Evolutionary conservation across 345 rosid genomes (phyloP).

Genomic region (Diplotaxis tenuifolia): DNA sequence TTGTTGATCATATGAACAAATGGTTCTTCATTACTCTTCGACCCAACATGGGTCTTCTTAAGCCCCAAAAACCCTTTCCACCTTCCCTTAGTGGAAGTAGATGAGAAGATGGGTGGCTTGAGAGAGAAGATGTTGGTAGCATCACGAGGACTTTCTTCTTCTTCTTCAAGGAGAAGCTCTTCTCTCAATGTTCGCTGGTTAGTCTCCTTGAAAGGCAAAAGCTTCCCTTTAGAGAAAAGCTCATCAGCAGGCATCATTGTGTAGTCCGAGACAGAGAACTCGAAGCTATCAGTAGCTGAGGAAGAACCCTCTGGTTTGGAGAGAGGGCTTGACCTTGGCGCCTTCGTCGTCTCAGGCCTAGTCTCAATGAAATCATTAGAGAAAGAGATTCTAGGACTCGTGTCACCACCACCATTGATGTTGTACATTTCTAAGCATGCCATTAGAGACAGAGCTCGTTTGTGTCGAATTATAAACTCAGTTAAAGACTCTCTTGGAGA

Average conservation of each 20-base stretch:
- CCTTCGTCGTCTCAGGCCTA: conserved; percentile 49
- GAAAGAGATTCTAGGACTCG: conserved; percentile 91
- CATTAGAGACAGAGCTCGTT: conserved; percentile 45
- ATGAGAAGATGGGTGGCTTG: conserved; percentile 51
- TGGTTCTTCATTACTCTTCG: conserved; percentile 62
- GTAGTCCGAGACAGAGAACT: conserved; percentile 72
- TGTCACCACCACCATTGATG: conserved; percentile 43
- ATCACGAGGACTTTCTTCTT: conserved; percentile 34
- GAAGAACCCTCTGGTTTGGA: conserved; percentile 31
- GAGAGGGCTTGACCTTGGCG: conserved; percentile 35
- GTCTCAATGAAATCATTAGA: conserved; percentile 76
- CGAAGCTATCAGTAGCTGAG: conserved; percentile 69
- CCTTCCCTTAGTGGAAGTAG: conserved; percentile 44
- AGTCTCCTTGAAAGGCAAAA: conserved; percentile 73
- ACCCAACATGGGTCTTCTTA: conserved; percentile 62
- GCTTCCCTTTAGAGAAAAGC: conserved; percentile 86
- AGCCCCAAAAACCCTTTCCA: conserved; percentile 88
- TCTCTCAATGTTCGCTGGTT: conserved; percentile 80
- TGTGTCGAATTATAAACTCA: conserved; percentile 30
- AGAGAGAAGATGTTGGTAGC: conserved; percentile 40
- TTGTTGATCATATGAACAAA: conserved; percentile 44
- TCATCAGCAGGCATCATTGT: conserved; percentile 98
- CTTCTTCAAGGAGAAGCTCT: conserved; percentile 68
- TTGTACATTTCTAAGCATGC: conserved; percentile 84
- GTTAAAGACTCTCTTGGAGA: neutral